Conservation (phyloP, 345 rosid species). For the Citropsis articulata region DNA sequence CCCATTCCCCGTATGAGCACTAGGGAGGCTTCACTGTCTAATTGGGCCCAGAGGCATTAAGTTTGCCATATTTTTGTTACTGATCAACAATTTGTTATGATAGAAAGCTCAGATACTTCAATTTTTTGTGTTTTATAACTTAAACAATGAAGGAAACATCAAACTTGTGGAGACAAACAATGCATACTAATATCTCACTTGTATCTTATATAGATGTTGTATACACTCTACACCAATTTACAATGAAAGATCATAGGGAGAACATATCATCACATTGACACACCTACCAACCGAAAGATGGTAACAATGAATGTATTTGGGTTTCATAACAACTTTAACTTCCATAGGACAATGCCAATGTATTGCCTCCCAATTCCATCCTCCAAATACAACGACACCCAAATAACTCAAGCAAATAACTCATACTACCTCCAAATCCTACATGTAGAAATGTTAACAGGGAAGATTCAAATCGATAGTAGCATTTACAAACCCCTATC, state of each 20-base stretch:
- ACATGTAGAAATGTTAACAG: too few relatives aligned
- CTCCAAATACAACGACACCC: not conserved
- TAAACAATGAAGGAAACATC: not conserved
- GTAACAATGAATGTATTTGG: not conserved
- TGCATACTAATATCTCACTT: not conserved
- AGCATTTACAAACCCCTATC: too few relatives aligned
- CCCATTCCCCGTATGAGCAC: not conserved
- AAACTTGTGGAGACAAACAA: not conserved
- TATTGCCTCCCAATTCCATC: not conserved
- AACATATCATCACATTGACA: not conserved
- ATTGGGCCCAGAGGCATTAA: not conserved
- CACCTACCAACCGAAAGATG: not conserved
- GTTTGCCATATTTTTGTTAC: not conserved
- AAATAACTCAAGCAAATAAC: not conserved
- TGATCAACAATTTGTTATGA: not conserved
- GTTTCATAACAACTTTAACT: not conserved
- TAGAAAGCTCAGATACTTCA: not conserved
- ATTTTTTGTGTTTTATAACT: not conserved
- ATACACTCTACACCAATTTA: not conserved
- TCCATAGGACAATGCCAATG: not conserved
- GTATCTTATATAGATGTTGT: not conserved
- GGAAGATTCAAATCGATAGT: too few relatives aligned
- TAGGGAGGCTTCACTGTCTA: not conserved
- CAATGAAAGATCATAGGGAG: not conserved
- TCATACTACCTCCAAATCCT: not conserved